Conservation (phyloP, 2,329 filamentous ascomycete species). For the Clarireedia paspali region DNA sequence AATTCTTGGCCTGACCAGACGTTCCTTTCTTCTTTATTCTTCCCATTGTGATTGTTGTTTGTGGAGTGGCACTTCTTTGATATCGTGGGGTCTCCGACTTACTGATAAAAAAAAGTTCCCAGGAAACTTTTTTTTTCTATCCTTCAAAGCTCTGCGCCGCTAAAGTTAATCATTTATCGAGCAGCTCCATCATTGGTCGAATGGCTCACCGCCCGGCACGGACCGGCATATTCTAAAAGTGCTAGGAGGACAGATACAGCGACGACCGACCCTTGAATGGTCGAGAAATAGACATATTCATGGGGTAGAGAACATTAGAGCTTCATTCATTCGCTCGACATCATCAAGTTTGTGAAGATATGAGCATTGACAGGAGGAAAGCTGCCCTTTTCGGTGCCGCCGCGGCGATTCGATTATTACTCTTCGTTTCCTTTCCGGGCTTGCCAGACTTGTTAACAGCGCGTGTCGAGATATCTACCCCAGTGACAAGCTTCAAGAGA, state of each 20-base stretch:
- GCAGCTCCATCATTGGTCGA: slow-evolving; percentile 6
- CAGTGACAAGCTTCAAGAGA: slow-evolving; percentile 96
- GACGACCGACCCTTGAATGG: not conserved
- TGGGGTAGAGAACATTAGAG: slow-evolving; percentile 2
- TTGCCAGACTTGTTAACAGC: slow-evolving; percentile 80
- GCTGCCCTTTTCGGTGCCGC: slow-evolving; percentile 66
- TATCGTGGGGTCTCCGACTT: slow-evolving; percentile 5
- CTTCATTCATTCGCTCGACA: slow-evolving; percentile 17
- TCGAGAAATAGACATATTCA: not conserved
- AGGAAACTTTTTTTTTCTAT: slow-evolving; percentile 9
- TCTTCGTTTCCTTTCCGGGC: slow-evolving; percentile 74
- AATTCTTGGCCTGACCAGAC: slow-evolving; percentile 93
- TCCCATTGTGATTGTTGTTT: slow-evolving; percentile 44
- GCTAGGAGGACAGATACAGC: not conserved
- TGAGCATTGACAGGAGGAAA: slow-evolving; percentile 51
- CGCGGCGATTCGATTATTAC: slow-evolving; percentile 67
- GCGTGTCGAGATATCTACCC: slow-evolving; percentile 93
- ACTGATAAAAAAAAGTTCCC: slow-evolving; percentile 9
- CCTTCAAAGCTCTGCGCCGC: slow-evolving; percentile 1
- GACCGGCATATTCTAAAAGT: not conserved
- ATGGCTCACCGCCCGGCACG: slow-evolving; percentile 10
- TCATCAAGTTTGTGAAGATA: slow-evolving; percentile 22
- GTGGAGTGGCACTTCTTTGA: not conserved
- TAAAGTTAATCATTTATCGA: not conserved
- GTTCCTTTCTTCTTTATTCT: slow-evolving; percentile 84